Base-by-base conservation (phyloP, 139 green algal species). In the Tetraselmis striata region DNA sequence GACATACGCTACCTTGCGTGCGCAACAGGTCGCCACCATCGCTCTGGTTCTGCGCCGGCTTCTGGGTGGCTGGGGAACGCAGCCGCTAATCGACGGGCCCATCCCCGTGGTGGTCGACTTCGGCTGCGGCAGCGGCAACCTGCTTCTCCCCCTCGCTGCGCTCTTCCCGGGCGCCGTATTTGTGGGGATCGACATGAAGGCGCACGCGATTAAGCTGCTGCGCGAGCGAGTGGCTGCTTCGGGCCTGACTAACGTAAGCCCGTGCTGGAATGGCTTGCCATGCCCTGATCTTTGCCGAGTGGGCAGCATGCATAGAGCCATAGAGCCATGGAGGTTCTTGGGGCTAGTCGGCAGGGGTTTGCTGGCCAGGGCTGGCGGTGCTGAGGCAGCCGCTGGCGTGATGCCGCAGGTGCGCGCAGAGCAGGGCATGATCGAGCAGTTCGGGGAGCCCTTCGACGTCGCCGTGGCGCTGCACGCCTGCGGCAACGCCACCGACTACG, bases 11-110 rank as follows among this genome's bases (percentile, higher is more conserved):
- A n/a, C n/a, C n/a, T n/a, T n/a, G n/a, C n/a, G n/a, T n/a, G n/a
- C n/a, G n/a, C n/a, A n/a, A n/a, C 89, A 94, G 91, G 89, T 94
- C 24, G 90, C 93, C 45, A 92, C 84, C 83, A 93, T 94, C 82
- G 85, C 83, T 0, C 59, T 86, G 2, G 86, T 90, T 32, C 82
- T 94, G 67, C 31, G 76, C 2, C 84, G 82, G 77, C 77, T 93
- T 32, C 81, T 91, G 11, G 28, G 31, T 58, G 24, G 79, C 32
- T 23, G 59, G 58, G 31, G 30, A 2, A 67, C 30, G 22, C 22
- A 79, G 75, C 11, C 27, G 25, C 75, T 29, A 79, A 18, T 23
- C 75, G 11, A 11, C 75, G 25, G 30, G 2, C 28, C 27, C 28
- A 58, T 28, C 18, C 77, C 11, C 28, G 2, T 5, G 18, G 81